A percentile compares a stretch with the other conserved stretches of the same genome.
phyloP scores from a whole-genome alignment of 345 rosid genomes.

The Erodium maritimum region DNA sequence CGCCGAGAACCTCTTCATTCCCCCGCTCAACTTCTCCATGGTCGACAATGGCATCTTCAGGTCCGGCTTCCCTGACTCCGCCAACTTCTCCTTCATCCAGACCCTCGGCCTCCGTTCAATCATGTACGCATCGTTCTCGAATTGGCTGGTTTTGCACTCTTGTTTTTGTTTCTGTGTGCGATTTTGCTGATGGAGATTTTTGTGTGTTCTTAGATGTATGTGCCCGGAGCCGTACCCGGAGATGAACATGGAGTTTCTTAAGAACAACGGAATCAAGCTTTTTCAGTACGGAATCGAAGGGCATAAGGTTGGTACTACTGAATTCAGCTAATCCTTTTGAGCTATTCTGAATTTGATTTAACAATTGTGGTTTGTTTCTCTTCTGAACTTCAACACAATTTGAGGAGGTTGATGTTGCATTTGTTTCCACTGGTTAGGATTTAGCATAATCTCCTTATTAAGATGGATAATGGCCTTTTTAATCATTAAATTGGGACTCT shows the following conservation, averaged over 20 bases:
- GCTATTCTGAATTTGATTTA: not conserved
- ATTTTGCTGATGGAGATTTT: constrained; percentile 7
- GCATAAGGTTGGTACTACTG: constrained; percentile 39
- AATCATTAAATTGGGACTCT: not conserved
- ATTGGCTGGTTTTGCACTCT: not conserved
- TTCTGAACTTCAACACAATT: not conserved
- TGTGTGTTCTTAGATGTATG: constrained; percentile 36
- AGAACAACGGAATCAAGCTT: constrained; percentile 68
- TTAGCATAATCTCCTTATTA: too few species aligned
- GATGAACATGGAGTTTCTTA: constrained; percentile 57
- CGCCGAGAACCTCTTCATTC: constrained; percentile 32
- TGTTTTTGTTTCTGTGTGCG: not conserved
- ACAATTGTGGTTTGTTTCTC: not conserved
- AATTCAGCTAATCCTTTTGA: not conserved
- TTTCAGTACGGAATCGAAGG: constrained; percentile 88
- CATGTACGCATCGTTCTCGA: constrained; percentile 39
- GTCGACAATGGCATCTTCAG: constrained; percentile 92
- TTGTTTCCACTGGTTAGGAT: not conserved
- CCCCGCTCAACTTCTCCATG: constrained; percentile 88
- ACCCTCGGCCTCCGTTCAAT: constrained; percentile 87
- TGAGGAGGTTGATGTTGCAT: not conserved
- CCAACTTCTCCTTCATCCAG: constrained; percentile 79
- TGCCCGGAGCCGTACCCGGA: constrained; percentile 94
- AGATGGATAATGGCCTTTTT: not conserved
- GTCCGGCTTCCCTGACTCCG: constrained; percentile 88